Percentiles rank a stretch among this genome's conserved stretches.
Evolutionary conservation across 164 flowering plant genomes (phyloP).

Genomic region (Vitis rotundifolia): DNA sequence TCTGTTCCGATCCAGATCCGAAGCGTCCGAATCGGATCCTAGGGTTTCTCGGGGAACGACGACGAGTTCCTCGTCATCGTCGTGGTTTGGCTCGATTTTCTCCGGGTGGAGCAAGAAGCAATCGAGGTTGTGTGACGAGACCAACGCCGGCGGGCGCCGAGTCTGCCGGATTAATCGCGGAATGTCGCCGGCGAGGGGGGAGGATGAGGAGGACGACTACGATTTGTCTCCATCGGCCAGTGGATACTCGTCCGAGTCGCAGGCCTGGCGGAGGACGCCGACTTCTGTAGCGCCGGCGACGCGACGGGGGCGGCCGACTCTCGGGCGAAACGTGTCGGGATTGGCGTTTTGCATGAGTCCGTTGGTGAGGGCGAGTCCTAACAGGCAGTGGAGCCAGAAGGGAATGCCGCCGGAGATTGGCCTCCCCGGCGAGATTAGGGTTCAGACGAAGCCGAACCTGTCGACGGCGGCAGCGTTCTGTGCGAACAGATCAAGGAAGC

Average conservation of each 20-base stretch:
- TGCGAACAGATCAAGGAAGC: conserved; percentile 81
- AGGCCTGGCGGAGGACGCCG: conserved; percentile 45
- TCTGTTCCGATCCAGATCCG: conserved; percentile 54
- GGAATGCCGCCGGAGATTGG: conserved; percentile 40
- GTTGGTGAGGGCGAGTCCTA: conserved; percentile 78
- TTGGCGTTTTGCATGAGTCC: conserved; percentile 87
- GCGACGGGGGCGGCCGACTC: conserved; percentile 21
- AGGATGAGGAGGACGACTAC: conserved; percentile 25
- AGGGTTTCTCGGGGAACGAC: conserved; percentile 16
- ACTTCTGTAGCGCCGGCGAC: conserved; percentile 13
- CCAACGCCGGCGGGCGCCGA: conserved; percentile 14
- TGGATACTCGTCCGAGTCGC: conserved; percentile 50
- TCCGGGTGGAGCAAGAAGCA: conserved; percentile 27
- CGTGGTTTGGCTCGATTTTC: conserved; percentile 39
- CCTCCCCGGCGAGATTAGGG: conserved; percentile 50
- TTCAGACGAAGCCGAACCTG: conserved; percentile 44
- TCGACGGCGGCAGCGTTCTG: conserved; percentile 62
- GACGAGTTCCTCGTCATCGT: conserved; percentile 24
- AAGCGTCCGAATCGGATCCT: conserved; percentile 20
- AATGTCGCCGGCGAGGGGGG: conserved; percentile 66
- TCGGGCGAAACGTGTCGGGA: conserved; percentile 40
- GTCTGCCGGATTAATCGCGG: conserved; percentile 49
- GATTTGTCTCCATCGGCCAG: conserved; percentile 35
- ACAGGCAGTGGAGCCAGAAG: conserved; percentile 44
- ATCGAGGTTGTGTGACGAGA: not conserved